Conservation (phyloP, 2,329 filamentous ascomycete species). For the Scolecobasidium constrictum region DNA sequence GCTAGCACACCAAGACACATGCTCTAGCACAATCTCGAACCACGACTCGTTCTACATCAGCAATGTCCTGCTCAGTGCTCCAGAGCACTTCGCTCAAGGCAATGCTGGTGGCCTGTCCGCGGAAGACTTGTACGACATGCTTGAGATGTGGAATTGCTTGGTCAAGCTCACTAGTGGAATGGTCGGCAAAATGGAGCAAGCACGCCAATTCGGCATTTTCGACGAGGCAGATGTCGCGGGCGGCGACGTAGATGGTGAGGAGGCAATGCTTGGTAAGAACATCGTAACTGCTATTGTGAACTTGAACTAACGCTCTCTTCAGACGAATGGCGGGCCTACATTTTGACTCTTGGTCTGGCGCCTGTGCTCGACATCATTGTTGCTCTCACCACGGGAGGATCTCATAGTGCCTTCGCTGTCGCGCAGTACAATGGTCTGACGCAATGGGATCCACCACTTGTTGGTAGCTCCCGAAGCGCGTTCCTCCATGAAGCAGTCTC, state of each 20-base stretch:
- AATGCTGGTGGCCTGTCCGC: constrained; percentile 44
- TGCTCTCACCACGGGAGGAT: constrained; percentile 18
- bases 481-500: constrained; percentile 53
- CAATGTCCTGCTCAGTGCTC: constrained; percentile 43
- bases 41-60: constrained; percentile 40
- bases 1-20: constrained; percentile 37
- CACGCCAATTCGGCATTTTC: constrained; percentile 45
- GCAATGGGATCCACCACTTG: constrained; percentile 39
- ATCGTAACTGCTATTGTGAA: neutral
- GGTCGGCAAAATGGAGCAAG: constrained; percentile 42
- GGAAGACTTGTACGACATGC: constrained; percentile 52
- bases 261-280: constrained; percentile 39
- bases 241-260: constrained; percentile 41
- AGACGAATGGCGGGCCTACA: constrained; percentile 52
- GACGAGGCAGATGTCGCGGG: constrained; percentile 34
- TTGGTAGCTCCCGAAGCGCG: constrained; percentile 36
- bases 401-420: constrained; percentile 34
- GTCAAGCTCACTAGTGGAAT: constrained; percentile 45
- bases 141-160: constrained; percentile 53
- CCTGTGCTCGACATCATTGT: constrained; percentile 40
- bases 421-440: constrained; percentile 46
- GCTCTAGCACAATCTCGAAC: constrained; percentile 34
- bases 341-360: constrained; percentile 48
- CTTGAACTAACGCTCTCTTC: constrained; percentile 13
- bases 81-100: constrained; percentile 46